phyloP scores from a whole-genome alignment of 768 basidiomycete species.

The Leccinum boreale region DNA sequence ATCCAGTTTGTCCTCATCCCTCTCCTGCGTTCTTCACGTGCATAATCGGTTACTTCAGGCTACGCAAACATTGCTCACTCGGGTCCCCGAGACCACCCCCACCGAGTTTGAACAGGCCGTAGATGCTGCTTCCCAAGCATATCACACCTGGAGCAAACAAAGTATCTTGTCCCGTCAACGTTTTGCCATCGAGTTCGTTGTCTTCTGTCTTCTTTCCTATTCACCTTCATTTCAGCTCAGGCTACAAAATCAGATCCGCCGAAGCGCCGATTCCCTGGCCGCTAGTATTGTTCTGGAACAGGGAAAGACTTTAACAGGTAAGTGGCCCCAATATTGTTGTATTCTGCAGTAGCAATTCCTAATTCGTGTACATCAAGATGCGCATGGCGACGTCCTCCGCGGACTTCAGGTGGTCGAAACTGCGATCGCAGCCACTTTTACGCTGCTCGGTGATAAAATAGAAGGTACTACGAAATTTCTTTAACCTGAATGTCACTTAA shows the following conservation, averaged over 20 bases:
- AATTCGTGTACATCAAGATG: slow-evolving; percentile 50
- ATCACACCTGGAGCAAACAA: slow-evolving; percentile 83
- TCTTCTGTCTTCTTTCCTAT: not conserved
- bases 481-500: slow-evolving; percentile 13
- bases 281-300: slow-evolving; percentile 91
- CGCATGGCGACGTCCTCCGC: slow-evolving; percentile 90
- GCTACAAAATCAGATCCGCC: slow-evolving; percentile 81
- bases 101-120: slow-evolving; percentile 82
- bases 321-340: slow-evolving; percentile 2
- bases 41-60: slow-evolving; percentile 46
- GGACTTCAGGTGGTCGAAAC: slow-evolving; percentile 88
- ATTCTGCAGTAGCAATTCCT: not conserved
- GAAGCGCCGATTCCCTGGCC: slow-evolving; percentile 84
- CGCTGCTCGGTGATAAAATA: slow-evolving; percentile 85
- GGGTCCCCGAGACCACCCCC: slow-evolving; percentile 84
- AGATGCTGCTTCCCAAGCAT: slow-evolving; percentile 79
- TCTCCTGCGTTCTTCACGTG: not conserved
- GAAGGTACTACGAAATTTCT: slow-evolving; percentile 56
- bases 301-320: slow-evolving; percentile 88
- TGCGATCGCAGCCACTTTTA: slow-evolving; percentile 77
- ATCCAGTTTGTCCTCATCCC: slow-evolving; percentile 62
- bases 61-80: slow-evolving; percentile 85
- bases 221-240: slow-evolving; percentile 38
- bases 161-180: slow-evolving; percentile 84
- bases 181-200: slow-evolving; percentile 82